Evolutionary conservation across 768 basidiomycete species (phyloP), one percentile per base, ranked within the genome.

Genomic region (Gymnopilus dilepis): DNA sequence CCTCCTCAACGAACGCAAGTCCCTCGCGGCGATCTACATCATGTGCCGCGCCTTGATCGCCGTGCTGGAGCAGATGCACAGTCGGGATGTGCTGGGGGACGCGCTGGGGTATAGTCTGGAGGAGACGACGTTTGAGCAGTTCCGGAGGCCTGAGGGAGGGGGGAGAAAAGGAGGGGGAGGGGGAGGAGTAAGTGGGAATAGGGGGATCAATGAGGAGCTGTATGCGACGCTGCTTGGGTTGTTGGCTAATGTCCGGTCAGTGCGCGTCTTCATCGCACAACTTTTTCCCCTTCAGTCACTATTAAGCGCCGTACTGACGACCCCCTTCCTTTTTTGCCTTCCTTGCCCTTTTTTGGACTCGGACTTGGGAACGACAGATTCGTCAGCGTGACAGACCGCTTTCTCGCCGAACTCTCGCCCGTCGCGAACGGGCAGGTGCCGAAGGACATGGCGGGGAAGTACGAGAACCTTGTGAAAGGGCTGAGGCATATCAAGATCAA

Each of bases 351-450:
- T n/a, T n/a, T n/a, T n/a, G n/a, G n/a, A n/a, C n/a, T n/a, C n/a
- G n/a, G n/a, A n/a, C n/a, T n/a, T n/a, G n/a, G n/a, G n/a, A n/a
- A n/a, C 55, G 17, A 6, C 59, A 94, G 95, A 55, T 98, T 98
- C 67, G 81, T 91, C 65, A 95, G 89, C 60, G 92, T 98, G n/a
- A 94, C 93, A 3, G 95, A 97, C 75, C 86, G 94, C 0, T 98
- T 96, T 72, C 75, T 95, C 53, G 82, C 83, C 1, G 95, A 96
- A 67, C 79, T 98, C 33, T 80, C 79, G 5, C 92, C 92, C 28
- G 81, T 94, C 7, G 84, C 87, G 15, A 81, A 83, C n/a, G 89
- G 87, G 1, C 89, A 91, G 59, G 86, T 94, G 4, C 81, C 87
- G 0, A 94, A 92, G 69, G 95, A 96, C 64, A 76, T 81, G 40